Evolutionary conservation across 2,329 filamentous ascomycete species (phyloP).

Genomic region (Scytalidium sp.): DNA sequence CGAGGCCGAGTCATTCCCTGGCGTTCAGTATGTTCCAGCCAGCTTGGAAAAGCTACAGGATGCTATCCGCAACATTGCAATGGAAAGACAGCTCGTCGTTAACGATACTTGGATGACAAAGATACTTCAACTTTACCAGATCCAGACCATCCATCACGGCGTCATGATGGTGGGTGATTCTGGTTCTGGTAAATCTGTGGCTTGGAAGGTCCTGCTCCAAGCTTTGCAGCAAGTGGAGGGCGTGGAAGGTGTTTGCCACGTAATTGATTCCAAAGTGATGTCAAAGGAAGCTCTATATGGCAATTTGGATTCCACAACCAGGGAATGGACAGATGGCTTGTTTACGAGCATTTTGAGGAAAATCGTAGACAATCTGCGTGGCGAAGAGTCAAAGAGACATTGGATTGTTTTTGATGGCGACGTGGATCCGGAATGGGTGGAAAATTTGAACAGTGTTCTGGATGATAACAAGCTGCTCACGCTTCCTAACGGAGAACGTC

Average conservation of each 20-base stretch:
- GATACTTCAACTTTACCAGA: slow-evolving; percentile 94
- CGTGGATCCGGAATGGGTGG: slow-evolving; percentile 98
- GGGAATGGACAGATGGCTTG: slow-evolving; percentile 97
- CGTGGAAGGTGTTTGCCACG: slow-evolving; percentile 90
- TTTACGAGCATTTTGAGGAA: slow-evolving; percentile 98
- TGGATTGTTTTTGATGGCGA: slow-evolving; percentile 99
- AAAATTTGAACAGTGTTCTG: slow-evolving; percentile 98
- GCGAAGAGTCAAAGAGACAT: slow-evolving; percentile 93
- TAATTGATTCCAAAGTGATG: slow-evolving; percentile 99
- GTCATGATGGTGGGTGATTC: slow-evolving; percentile 99
- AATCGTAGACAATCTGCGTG: slow-evolving; percentile 97
- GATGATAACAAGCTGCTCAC: slow-evolving; percentile 99
- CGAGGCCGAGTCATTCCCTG: slow-evolving; percentile 84
- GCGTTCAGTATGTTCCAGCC: slow-evolving; percentile 88
- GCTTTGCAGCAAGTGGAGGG: slow-evolving; percentile 89
- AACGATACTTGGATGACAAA: slow-evolving; percentile 98
- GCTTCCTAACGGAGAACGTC: slow-evolving; percentile 93
- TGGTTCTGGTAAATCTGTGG: slow-evolving; percentile 93
- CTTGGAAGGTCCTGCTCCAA: slow-evolving; percentile 90
- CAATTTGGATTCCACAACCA: slow-evolving; percentile 90
- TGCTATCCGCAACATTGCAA: slow-evolving; percentile 79
- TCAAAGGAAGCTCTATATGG: slow-evolving; percentile 97
- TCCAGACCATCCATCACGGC: slow-evolving; percentile 96
- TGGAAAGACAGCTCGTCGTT: slow-evolving; percentile 81
- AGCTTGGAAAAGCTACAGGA: slow-evolving; percentile 76